phyloP scores from a whole-genome alignment of 495 filamentous ascomycete species.

The Hypoxylon rickii region DNA sequence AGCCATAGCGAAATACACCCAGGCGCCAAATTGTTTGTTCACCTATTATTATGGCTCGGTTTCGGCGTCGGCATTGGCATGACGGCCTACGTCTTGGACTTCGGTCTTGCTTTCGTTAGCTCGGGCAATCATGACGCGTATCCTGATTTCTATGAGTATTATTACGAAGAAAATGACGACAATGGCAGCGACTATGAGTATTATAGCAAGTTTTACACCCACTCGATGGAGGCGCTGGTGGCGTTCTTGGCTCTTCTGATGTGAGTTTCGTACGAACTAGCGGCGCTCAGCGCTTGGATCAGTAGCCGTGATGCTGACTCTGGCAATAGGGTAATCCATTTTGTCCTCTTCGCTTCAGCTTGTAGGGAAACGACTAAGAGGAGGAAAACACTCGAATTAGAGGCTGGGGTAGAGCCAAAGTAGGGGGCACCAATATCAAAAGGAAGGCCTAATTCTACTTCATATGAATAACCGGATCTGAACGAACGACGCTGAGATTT shows the following conservation, averaged over 20 bases:
- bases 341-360: constrained; percentile 44
- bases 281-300: no score
- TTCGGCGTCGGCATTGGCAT: constrained; percentile 22
- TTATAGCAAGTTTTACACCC: constrained; percentile 16
- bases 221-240: constrained; percentile 12
- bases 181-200: not conserved
- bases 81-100: constrained; percentile 13
- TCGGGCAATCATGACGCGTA: constrained; percentile 9
- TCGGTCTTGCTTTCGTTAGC: constrained; percentile 11
- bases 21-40: constrained; percentile 20
- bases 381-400: not conserved
- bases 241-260: constrained; percentile 30
- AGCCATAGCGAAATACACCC: constrained; percentile 16
- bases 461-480: no score
- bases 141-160: constrained; percentile 19
- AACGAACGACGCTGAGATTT: no score
- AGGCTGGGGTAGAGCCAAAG: no score
- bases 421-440: no score
- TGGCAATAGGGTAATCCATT: constrained; percentile 32
- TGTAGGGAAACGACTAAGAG: constrained; percentile 39
- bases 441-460: no score
- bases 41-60: constrained; percentile 27
- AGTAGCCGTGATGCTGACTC: not conserved
- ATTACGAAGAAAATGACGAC: constrained; percentile 8
- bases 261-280: constrained; percentile 18